phyloP scores from a whole-genome alignment of 129 eudicot genomes.

The Daucus carota region DH1_v3.0 NC_030382.2:55664501-55665000 shows the following conservation, averaged over 20 bases:
- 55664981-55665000: not conserved
- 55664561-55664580: too few species aligned
- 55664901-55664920: constrained; percentile 92
- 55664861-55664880: constrained; percentile 96
- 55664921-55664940: constrained; percentile 51
- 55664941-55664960: not conserved
- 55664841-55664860: constrained; percentile 98
- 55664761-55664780: constrained; percentile 99
- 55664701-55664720: not conserved
- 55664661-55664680: not conserved
- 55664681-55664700: not conserved
- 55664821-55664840: constrained; percentile 92
- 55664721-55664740: not conserved
- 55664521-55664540: too few species aligned
- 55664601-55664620: too few species aligned
- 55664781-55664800: constrained; percentile 98
- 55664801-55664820: constrained; percentile 91
- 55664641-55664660: not conserved
- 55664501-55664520: too few species aligned
- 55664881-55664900: constrained; percentile 97
- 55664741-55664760: constrained; percentile 19
- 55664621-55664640: not conserved
- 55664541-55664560: too few species aligned
- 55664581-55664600: too few species aligned
- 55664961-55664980: not conserved